Percentiles rank a stretch among this genome's conserved stretches.
Conservation (phyloP, 2,329 filamentous ascomycete species). For the Akanthomyces lecanii region DNA sequence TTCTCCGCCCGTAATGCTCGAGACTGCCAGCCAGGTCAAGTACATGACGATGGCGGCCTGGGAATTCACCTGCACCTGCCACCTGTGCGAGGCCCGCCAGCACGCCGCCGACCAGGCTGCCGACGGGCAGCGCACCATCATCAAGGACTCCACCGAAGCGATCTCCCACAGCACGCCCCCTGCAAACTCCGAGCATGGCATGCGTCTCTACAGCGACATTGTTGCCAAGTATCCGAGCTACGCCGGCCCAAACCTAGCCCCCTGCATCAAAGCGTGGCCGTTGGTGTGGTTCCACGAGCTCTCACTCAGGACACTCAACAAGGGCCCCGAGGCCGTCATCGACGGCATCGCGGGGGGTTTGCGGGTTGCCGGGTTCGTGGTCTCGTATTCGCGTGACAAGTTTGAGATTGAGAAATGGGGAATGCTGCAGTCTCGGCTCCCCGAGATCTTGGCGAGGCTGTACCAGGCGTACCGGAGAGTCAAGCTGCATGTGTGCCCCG, state of each 20-base stretch:
- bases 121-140: too few species aligned
- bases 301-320: background rate
- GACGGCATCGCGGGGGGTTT: background rate
- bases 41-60: background rate
- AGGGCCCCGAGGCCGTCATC: background rate
- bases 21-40: background rate
- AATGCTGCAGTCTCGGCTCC: background rate
- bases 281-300: too few species aligned
- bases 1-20: background rate
- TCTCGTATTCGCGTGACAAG: background rate
- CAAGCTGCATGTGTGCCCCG: background rate
- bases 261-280: background rate
- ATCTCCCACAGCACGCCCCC: too few species aligned
- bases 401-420: background rate
- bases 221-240: background rate
- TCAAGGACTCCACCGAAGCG: too few species aligned
- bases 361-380: background rate
- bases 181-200: background rate
- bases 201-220: constrained; percentile 49
- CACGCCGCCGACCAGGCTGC: background rate
- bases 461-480: background rate
- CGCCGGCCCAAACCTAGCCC: background rate
- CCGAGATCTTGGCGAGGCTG: background rate
- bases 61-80: background rate
- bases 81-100: background rate